Base-by-base conservation (phyloP, 768 basidiomycete genomes). In the Thelephora ganbajun region DNA sequence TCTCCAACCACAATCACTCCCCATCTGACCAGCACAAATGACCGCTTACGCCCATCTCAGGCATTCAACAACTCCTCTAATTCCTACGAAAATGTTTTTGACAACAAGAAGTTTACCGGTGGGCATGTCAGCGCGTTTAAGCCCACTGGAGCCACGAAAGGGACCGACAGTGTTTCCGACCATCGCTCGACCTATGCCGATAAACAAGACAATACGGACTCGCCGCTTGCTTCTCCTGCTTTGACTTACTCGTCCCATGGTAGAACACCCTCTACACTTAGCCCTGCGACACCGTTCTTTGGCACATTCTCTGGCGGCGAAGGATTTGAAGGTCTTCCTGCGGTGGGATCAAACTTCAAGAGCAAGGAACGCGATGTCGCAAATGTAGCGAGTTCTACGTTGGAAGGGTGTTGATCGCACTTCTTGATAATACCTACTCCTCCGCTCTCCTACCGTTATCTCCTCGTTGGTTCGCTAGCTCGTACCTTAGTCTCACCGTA, bases 271-370 rank as follows among this genome's bases (percentile, higher is more conserved):
- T 55, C 55, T 30, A 54, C 59, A 22, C 54, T 62, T 9, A 60
- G 59, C 36, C 61, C 61, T 0, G 53, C 59, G 12, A 62, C 61
- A 33, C 61, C 61, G 11, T 60, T 58, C 51, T 59, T 57, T 5
- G 58, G 58, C 19, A 58, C 58, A 48, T 58, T 58, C 51, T 44
- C 51, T 11, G 41, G 46, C 20, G 57, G 50, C 2, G 58, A 58
- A 35, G 33, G 53, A 33, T 61, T 61, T 50, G 59, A 58, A 20
- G 51, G 47, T 19, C 46, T 45, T 23, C 12, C 44, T 23, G 41
- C 46, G 35, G 47, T 33, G 9, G 35, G 39, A 18, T 9, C 39
- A 9, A n/a, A 16, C 39, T 41, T 41, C 18, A 41, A 41, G 39
- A 22, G 39, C 16, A 41, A 41, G 14, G 39, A 41, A 14, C 16